Percentiles rank a stretch among this genome's conserved stretches.
Evolutionary conservation across 768 basidiomycete species (phyloP).

Genomic region (Russula vinacea): DNA sequence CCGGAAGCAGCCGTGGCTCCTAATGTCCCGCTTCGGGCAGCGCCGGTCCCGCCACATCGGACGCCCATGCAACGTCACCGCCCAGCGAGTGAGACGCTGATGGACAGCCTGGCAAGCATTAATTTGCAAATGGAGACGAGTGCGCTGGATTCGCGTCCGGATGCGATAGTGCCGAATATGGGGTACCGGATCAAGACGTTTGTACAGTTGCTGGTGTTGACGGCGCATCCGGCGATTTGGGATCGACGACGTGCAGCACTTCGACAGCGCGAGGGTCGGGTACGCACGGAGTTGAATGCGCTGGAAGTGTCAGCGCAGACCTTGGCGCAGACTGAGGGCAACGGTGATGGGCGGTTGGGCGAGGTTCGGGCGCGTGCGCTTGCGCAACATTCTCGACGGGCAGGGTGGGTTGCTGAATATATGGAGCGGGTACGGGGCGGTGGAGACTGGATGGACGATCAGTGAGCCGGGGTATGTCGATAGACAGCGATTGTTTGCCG

Average conservation of each 20-base stretch:
- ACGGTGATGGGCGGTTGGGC: slow-evolving; percentile 9
- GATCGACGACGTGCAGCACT: slow-evolving; percentile 28
- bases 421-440: slow-evolving; percentile 22
- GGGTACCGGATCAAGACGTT: slow-evolving; percentile 27
- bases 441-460: slow-evolving; percentile 27
- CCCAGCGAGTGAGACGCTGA: slow-evolving; percentile 7
- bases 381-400: slow-evolving; percentile 10
- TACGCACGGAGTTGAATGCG: slow-evolving; percentile 24
- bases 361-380: slow-evolving; percentile 3
- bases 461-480: background rate
- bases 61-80: slow-evolving; percentile 2
- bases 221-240: slow-evolving; percentile 30
- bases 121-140: slow-evolving; percentile 21
- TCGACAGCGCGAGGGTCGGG: slow-evolving; percentile 27
- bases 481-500: background rate
- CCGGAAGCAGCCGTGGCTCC: slow-evolving; percentile 6
- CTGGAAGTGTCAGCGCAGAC: background rate
- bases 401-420: slow-evolving; percentile 25
- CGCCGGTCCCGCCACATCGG: background rate
- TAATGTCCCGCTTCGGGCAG: slow-evolving; percentile 9
- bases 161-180: slow-evolving; percentile 10
- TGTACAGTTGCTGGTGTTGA: slow-evolving; percentile 21
- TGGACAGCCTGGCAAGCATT: slow-evolving; percentile 22
- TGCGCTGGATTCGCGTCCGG: slow-evolving; percentile 17
- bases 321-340: background rate